phyloP scores from a whole-genome alignment of 108 stramenopile species.

The Skeletonema costatum region DNA sequence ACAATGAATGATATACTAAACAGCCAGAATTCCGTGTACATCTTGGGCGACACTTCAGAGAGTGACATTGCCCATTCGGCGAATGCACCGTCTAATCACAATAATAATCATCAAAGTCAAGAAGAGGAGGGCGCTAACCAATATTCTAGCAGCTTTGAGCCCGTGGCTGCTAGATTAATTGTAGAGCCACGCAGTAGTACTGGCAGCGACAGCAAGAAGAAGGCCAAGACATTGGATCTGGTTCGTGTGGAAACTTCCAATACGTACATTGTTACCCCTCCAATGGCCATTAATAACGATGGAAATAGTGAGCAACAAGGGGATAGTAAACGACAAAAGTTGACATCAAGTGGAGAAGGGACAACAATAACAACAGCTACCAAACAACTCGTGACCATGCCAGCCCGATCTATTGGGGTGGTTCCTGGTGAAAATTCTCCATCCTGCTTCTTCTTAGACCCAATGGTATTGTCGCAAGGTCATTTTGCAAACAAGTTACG shows the following conservation, averaged over 20 bases:
- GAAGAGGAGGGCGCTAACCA: not conserved
- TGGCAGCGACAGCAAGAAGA: not conserved
- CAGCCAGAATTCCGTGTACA: conserved; percentile 10
- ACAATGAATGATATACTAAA: conserved; percentile 29
- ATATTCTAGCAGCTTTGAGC: conserved; percentile 19
- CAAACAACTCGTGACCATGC: conserved; percentile 21
- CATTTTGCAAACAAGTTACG: conserved; percentile 32
- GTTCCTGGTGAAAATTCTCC: conserved; percentile 40
- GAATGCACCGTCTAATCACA: not conserved
- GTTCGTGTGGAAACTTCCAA: conserved; percentile 45
- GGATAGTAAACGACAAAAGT: conserved; percentile 18
- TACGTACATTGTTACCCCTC: conserved; percentile 43
- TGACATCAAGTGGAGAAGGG: not conserved
- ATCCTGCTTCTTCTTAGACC: conserved; percentile 43
- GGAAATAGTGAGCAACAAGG: not conserved
- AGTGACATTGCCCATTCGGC: conserved; percentile 3
- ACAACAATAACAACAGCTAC: not conserved
- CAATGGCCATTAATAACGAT: conserved; percentile 6
- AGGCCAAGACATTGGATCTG: conserved; percentile 43
- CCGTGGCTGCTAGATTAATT: conserved; percentile 35
- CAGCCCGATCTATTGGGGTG: conserved; percentile 37
- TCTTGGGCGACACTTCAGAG: conserved; percentile 28
- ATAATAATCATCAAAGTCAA: not conserved
- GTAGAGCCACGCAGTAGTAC: conserved; percentile 12
- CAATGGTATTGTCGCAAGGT: conserved; percentile 7